These are phyloP conservation scores for Acrocalymma vagum DNA, from an alignment of 2,329 filamentous ascomycete species.

Conservation along the genomic window DNA sequence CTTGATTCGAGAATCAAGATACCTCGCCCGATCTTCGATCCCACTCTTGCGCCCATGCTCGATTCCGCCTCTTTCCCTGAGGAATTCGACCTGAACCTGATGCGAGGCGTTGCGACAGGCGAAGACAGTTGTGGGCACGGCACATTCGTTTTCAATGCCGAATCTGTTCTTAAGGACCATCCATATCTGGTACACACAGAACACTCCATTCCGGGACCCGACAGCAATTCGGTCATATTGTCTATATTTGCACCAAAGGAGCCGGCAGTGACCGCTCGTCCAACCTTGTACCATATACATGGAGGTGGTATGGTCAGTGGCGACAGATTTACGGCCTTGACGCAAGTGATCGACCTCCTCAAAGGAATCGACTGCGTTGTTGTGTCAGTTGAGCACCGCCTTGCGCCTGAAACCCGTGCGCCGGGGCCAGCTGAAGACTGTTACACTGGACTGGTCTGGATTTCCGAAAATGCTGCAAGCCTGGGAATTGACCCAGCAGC, in stretches of 20 bases:
- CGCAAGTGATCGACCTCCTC: slow-evolving; percentile 18
- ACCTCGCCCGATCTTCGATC: slow-evolving; percentile 11
- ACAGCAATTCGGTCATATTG: slow-evolving; percentile 67
- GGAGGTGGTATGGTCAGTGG: slow-evolving; percentile 32
- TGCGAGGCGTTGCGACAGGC: slow-evolving; percentile 11
- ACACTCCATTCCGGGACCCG: slow-evolving; percentile 38
- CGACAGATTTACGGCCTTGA: slow-evolving; percentile 21
- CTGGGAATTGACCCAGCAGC: slow-evolving; percentile 20
- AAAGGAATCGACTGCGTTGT: slow-evolving; percentile 19
- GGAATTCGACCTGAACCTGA: slow-evolving; percentile 16
- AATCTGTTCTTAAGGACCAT: slow-evolving; percentile 65
- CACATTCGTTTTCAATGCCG: slow-evolving; percentile 54
- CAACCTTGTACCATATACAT: slow-evolving; percentile 75
- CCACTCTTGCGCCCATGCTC: slow-evolving; percentile 9
- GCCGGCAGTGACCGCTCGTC: slow-evolving; percentile 66
- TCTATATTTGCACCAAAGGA: slow-evolving; percentile 66
- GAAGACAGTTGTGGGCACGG: slow-evolving; percentile 46
- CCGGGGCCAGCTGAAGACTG: slow-evolving; percentile 25
- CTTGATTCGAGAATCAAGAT: slow-evolving; percentile 18
- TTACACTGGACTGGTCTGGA: slow-evolving; percentile 21
- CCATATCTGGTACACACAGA: slow-evolving; percentile 60
- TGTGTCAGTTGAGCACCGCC: slow-evolving; percentile 22
- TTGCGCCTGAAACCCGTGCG: slow-evolving; percentile 19
- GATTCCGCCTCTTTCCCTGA: slow-evolving; percentile 13
- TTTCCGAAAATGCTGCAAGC: slow-evolving; percentile 14